These are phyloP conservation scores for Massariosphaeria phaeospora DNA, from an alignment of 495 filamentous ascomycete genomes.

Conservation along the genomic window DNA sequence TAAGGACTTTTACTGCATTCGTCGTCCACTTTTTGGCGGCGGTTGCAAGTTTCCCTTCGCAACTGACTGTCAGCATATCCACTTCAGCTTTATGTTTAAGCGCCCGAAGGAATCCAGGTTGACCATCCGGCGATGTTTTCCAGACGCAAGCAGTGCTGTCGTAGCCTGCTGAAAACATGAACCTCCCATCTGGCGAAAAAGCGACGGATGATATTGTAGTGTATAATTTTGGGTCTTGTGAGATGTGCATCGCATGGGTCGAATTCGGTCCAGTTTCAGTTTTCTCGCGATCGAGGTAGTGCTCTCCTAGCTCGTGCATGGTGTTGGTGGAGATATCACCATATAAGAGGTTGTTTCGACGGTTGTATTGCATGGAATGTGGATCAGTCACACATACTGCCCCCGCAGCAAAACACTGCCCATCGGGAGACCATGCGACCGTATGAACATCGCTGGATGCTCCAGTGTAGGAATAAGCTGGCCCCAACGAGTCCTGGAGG, in stretches of 20 bases:
- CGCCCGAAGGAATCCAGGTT: conserved; percentile 44
- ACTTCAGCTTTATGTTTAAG: conserved; percentile 65
- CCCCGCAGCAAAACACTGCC: conserved; percentile 48
- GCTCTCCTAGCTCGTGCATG: conserved; percentile 64
- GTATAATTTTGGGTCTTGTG: conserved; percentile 65
- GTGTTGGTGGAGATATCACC: conserved; percentile 55
- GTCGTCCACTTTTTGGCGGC: conserved; percentile 45
- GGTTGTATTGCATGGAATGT: conserved; percentile 79
- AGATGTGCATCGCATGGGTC: conserved; percentile 53
- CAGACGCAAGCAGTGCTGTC: conserved; percentile 78
- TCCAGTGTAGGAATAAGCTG: conserved; percentile 33
- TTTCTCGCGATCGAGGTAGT: conserved; percentile 50
- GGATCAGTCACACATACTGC: conserved; percentile 69
- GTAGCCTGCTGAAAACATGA: conserved; percentile 73
- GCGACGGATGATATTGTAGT: conserved; percentile 71
- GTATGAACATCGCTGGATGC: conserved; percentile 56
- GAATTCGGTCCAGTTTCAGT: conserved; percentile 48
- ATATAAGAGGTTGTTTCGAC: conserved; percentile 67
- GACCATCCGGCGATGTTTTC: conserved; percentile 44
- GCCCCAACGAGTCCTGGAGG: conserved; percentile 31
- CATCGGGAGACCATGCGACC: conserved; percentile 52
- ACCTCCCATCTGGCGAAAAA: conserved; percentile 55
- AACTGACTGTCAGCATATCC: conserved; percentile 58
- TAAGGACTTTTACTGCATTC: conserved; percentile 32
- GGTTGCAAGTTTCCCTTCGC: conserved; percentile 48